phyloP scores from a whole-genome alignment of 768 basidiomycete genomes.

The Piloderma croceum region DNA sequence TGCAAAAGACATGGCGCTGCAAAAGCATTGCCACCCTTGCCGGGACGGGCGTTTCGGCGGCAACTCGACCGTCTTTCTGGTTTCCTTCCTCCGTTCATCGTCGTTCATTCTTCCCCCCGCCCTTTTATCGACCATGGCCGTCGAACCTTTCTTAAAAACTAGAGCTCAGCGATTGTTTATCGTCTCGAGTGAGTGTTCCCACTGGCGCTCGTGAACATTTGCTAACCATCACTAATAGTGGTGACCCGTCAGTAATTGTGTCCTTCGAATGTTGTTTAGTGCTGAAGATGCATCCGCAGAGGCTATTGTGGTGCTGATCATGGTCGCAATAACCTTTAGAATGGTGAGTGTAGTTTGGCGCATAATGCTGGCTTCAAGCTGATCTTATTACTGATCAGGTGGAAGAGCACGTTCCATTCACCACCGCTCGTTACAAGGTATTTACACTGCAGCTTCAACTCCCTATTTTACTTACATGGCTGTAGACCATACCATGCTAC shows the following conservation, averaged over 20 bases:
- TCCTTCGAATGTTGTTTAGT: not conserved
- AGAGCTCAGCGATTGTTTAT: constrained; percentile 70
- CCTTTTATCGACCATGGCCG: constrained; percentile 44
- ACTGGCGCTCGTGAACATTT: no score
- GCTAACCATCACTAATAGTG: no score
- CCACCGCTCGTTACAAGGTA: constrained; percentile 49
- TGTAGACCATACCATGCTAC: constrained; percentile 76
- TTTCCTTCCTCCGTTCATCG: constrained; percentile 1
- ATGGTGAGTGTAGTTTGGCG: no score
- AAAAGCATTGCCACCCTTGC: no score
- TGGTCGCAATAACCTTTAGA: constrained; percentile 69
- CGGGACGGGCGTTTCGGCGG: constrained; percentile 3
- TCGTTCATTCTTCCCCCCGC: not conserved
- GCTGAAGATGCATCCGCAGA: constrained; percentile 58
- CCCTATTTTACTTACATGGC: no score
- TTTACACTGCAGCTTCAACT: no score
- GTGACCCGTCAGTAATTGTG: not conserved
- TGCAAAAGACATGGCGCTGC: no score
- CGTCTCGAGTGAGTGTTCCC: constrained; percentile 49
- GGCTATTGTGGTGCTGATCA: constrained; percentile 65
- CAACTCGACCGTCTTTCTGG: constrained; percentile 7
- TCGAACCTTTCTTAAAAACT: constrained; percentile 68
- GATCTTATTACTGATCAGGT: constrained; percentile 37
- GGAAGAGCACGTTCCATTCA: constrained; percentile 41
- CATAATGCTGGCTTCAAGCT: no score